Base-by-base conservation (phyloP, 208 protist species). In the Wallacemonas rigidus region DNA sequence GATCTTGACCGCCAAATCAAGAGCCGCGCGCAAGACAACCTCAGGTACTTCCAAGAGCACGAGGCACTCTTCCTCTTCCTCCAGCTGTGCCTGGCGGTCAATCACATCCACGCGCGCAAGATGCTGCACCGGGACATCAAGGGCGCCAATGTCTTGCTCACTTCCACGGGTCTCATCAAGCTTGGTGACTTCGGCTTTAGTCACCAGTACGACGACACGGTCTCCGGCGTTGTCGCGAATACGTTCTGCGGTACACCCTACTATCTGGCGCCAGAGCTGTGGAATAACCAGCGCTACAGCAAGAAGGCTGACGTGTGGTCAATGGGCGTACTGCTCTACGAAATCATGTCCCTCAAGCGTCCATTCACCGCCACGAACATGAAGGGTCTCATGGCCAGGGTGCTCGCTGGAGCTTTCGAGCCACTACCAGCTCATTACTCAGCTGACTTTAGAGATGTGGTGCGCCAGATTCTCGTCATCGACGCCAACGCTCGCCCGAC, bases 41-140 rank as follows among this genome's bases (percentile, higher is more conserved):
- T 86, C 69, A 82, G 80, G 58, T 84, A 93, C 70, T 95, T 95
- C 72, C 85, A 92, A 71, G 87, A 95, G 75, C 90, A 95, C 74
- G 90, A 95, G 67, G 90, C 86, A 7, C 76, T 93, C 38, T 95
- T 95, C 74, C 69, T 95, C 6, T 95, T 95, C 62, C 75, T 91
- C 51, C 93, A 98, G 81, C 81, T 98, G 2, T 88, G 86, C 17
- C 82, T 94, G 41, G 88, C 84, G 9, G 67, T 98, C 38, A 83
- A 95, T 61, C 88, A 98, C 62, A 91, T 98, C n/a, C 95, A 98
- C 68, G 55, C 58, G 4, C 83, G 96, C 75, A 93, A 95, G 69
- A 95, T 98, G 82, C 75, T 97, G 38, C 94, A 98, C 65, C 88
- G 94, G 12, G 94, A 98, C 67, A 93, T 98, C 73, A 98, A 98